phyloP scores from a whole-genome alignment of 805 yeast genomes.

The Komagataella ulmi region DNA sequence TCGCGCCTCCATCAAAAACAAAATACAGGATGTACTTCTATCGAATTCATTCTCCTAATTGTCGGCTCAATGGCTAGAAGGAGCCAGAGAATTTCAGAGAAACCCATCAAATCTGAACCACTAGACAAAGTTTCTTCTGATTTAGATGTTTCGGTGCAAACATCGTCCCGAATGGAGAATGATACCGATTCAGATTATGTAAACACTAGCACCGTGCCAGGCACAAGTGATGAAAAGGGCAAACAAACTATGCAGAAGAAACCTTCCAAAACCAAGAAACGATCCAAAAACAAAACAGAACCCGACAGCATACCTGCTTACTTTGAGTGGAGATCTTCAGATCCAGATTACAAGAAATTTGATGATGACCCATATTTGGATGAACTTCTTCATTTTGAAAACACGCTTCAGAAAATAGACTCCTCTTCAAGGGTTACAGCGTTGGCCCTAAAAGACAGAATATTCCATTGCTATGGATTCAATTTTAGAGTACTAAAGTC shows the following conservation, averaged over 20 bases:
- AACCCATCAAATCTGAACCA: neutral
- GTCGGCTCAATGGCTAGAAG: neutral
- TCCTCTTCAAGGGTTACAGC: neutral
- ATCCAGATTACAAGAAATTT: neutral
- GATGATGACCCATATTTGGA: neutral
- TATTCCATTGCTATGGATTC: neutral
- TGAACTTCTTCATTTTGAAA: neutral
- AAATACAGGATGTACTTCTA: neutral
- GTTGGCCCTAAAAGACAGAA: neutral
- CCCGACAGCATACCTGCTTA: neutral
- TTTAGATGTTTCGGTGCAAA: neutral
- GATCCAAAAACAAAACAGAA: neutral
- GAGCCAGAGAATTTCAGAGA: neutral
- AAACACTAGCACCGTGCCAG: neutral
- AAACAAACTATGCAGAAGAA: neutral
- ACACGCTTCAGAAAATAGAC: neutral
- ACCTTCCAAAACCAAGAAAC: neutral
- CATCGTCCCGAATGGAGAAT: neutral
- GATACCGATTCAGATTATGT: neutral
- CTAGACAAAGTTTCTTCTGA: neutral
- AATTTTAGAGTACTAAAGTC: neutral
- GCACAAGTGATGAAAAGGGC: neutral
- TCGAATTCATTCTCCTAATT: neutral
- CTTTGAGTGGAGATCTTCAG: neutral
- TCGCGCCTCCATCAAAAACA: neutral